phyloP scores from a whole-genome alignment of 2,329 filamentous ascomycete species.

The Lasiodiplodia hormozganensis region DNA sequence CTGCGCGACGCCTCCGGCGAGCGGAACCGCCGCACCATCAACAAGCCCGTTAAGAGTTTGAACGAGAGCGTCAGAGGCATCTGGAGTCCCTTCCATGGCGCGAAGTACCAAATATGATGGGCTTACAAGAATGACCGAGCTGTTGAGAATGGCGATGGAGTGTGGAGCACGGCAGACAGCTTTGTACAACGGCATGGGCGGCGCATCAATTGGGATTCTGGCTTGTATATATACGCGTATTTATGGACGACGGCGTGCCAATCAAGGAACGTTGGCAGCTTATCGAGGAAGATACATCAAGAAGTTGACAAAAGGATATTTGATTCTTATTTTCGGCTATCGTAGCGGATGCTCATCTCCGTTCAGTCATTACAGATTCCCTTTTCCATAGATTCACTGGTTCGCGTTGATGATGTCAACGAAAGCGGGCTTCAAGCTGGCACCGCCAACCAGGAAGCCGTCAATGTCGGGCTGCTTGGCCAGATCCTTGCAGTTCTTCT shows the following conservation, averaged over 20 bases:
- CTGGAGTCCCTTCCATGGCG: conserved; percentile 69
- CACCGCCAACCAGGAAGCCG: conserved; percentile 95
- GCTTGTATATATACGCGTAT: conserved; percentile 22
- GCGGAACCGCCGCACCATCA: conserved; percentile 66
- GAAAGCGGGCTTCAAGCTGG: conserved; percentile 94
- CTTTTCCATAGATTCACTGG: conserved; percentile 25
- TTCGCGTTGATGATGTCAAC: conserved; percentile 74
- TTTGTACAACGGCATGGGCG: conserved; percentile 25
- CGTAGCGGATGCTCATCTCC: conserved; percentile 18
- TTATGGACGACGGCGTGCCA: neutral
- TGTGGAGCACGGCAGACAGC: neutral
- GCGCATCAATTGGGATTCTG: conserved; percentile 24
- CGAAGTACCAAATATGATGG: conserved; percentile 40
- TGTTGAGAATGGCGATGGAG: neutral
- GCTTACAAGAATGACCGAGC: neutral
- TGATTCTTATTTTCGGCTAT: conserved; percentile 20
- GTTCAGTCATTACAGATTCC: conserved; percentile 13
- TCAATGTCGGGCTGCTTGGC: conserved; percentile 94
- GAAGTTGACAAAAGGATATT: neutral
- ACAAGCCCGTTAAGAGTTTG: conserved; percentile 64
- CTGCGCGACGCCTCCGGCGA: conserved; percentile 78
- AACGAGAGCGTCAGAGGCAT: conserved; percentile 71
- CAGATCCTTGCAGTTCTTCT: conserved; percentile 97
- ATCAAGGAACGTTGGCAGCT: too few relatives aligned
- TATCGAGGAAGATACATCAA: neutral